phyloP scores from a whole-genome alignment of 495 filamentous ascomycete genomes.

The Bryoglossum gracile region DNA sequence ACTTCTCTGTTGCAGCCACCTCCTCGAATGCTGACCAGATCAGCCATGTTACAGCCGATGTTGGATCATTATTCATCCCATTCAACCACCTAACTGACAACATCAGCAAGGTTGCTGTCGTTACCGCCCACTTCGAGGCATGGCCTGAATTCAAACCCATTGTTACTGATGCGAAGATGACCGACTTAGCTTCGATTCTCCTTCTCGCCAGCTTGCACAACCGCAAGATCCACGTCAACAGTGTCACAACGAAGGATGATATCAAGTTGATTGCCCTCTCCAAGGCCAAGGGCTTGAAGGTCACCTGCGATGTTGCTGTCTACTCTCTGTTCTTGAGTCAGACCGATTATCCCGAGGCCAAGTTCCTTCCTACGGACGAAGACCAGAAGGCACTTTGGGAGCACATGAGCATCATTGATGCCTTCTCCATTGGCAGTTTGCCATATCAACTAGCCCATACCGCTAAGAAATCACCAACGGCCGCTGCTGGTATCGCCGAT shows the following conservation, averaged over 20 bases:
- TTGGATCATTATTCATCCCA: conserved; percentile 79
- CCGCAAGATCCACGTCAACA: conserved; percentile 78
- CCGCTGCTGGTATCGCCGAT: conserved; percentile 65
- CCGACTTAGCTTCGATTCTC: conserved; percentile 73
- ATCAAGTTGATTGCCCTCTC: conserved; percentile 72
- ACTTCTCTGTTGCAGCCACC: conserved; percentile 77
- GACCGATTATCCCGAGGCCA: conserved; percentile 64
- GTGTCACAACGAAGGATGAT: conserved; percentile 75
- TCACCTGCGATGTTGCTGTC: conserved; percentile 79
- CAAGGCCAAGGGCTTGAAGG: conserved; percentile 76
- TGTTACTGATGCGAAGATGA: conserved; percentile 78
- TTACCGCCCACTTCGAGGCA: conserved; percentile 71
- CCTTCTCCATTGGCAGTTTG: conserved; percentile 77
- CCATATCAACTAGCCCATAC: conserved; percentile 68
- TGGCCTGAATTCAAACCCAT: conserved; percentile 81
- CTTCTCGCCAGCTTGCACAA: conserved; percentile 75
- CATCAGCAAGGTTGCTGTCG: conserved; percentile 78
- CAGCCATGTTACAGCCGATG: conserved; percentile 61
- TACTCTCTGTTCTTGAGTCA: conserved; percentile 75
- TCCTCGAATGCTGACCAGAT: conserved; percentile 71
- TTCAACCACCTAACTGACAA: conserved; percentile 84
- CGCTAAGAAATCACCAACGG: conserved; percentile 39
- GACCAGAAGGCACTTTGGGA: conserved; percentile 79
- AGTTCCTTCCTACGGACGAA: conserved; percentile 56
- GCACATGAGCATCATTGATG: conserved; percentile 68